Conservation (phyloP, 2,329 filamentous ascomycete species). For the Trichophyton simii region DNA sequence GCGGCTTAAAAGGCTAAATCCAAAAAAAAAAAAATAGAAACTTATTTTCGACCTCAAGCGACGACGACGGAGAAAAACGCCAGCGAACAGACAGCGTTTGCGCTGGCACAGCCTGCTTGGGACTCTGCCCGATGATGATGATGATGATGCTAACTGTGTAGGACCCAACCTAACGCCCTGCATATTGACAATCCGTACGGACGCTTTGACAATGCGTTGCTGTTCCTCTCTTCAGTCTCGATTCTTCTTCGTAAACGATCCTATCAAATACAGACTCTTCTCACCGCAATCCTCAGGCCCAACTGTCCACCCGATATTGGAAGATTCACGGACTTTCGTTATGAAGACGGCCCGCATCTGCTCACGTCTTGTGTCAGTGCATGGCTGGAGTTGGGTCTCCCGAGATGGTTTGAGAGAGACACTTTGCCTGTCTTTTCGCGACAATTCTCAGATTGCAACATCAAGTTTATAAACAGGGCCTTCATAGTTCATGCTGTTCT, state of each 20-base stretch:
- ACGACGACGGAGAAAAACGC: no score
- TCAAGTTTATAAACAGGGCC: conserved; percentile 25
- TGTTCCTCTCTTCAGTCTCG: not conserved
- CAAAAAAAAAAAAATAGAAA: no score
- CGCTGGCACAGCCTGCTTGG: not conserved
- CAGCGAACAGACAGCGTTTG: not conserved
- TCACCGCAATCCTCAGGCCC: not conserved
- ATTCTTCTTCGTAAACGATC: not conserved
- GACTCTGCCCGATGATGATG: not conserved
- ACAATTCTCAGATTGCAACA: conserved; percentile 25
- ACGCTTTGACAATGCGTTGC: not conserved
- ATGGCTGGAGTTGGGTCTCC: not conserved
- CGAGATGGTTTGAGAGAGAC: conserved; percentile 4
- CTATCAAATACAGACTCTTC: not conserved
- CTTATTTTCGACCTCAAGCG: no score
- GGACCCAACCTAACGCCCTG: not conserved
- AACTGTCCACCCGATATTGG: not conserved
- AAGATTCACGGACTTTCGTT: conserved; percentile 2
- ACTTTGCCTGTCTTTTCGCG: conserved; percentile 2
- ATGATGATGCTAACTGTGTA: not conserved
- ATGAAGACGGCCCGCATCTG: not conserved
- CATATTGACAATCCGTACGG: not conserved
- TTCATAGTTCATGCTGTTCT: conserved; percentile 35
- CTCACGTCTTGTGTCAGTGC: conserved; percentile 2
- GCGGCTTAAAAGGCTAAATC: no score